These are phyloP conservation scores for Diatrype stigma DNA, from an alignment of 2,329 filamentous ascomycete species.

Conservation along the genomic window DNA sequence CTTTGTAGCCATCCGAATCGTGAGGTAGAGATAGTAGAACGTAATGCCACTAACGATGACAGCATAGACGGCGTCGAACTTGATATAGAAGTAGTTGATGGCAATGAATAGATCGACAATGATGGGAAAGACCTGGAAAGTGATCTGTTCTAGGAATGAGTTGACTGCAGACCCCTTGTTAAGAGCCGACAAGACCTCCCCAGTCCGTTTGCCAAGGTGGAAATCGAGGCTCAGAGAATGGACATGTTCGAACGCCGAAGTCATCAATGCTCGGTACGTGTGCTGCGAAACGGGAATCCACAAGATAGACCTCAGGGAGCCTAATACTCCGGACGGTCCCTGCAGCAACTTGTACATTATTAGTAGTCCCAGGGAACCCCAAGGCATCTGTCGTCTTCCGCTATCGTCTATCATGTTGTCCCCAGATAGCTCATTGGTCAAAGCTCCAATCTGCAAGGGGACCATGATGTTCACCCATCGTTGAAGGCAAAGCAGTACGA, in stretches of 20 bases:
- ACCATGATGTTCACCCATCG: constrained; percentile 83
- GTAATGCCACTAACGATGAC: constrained; percentile 86
- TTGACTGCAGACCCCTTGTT: constrained; percentile 97
- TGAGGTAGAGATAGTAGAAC: constrained; percentile 95
- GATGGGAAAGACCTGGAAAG: constrained; percentile 94
- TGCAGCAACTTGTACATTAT: constrained; percentile 78
- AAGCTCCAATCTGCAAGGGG: constrained; percentile 72
- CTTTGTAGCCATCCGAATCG: constrained; percentile 92
- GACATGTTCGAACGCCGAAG: constrained; percentile 95
- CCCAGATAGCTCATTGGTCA: constrained; percentile 68
- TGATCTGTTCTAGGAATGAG: constrained; percentile 91
- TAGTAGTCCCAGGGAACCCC: constrained; percentile 70
- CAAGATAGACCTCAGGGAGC: constrained; percentile 73
- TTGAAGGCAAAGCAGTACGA: constrained; percentile 74
- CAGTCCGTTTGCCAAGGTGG: constrained; percentile 92
- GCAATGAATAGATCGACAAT: constrained; percentile 83
- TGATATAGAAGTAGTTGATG: constrained; percentile 72
- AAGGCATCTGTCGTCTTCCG: constrained; percentile 53
- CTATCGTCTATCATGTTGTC: constrained; percentile 44
- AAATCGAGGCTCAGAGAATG: constrained; percentile 94
- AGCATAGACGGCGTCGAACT: constrained; percentile 85
- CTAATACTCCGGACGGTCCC: constrained; percentile 81
- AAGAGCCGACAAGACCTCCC: constrained; percentile 89
- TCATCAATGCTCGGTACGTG: constrained; percentile 89
- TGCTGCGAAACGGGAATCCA: constrained; percentile 98